Evolutionary conservation across 306 rosid species (phyloP).

Genomic region (Potentilla sterilis): DNA sequence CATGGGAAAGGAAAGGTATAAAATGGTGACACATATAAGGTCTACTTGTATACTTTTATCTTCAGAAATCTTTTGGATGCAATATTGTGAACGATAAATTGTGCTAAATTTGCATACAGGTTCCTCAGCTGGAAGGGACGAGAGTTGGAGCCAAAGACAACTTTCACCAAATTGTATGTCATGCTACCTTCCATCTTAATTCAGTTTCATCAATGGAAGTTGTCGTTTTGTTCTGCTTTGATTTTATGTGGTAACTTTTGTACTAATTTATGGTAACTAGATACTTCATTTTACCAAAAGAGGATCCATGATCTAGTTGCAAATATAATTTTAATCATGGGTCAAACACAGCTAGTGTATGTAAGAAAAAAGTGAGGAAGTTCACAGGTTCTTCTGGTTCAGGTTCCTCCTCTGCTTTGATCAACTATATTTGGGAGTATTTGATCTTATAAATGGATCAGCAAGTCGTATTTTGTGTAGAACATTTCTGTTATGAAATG

Average conservation of each 20-base stretch:
- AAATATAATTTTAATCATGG: background rate
- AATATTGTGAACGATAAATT: background rate
- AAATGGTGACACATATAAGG: background rate
- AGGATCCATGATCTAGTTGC: background rate
- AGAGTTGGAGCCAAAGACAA: constrained; percentile 9
- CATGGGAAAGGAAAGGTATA: constrained; percentile 28
- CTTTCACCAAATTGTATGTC: constrained; percentile 19
- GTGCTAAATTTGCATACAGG: constrained; percentile 10
- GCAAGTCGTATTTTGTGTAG: background rate
- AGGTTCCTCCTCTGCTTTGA: background rate
- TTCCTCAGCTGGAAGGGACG: constrained; percentile 13
- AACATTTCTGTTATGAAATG: background rate
- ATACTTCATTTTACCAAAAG: background rate
- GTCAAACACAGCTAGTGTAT: background rate
- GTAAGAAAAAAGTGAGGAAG: background rate
- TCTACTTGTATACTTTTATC: background rate
- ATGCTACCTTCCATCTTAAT: background rate
- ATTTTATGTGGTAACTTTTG: background rate
- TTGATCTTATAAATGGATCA: background rate
- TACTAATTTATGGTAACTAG: background rate
- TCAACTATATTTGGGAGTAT: background rate
- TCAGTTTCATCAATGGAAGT: background rate
- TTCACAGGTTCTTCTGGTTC: background rate
- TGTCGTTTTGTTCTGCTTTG: background rate
- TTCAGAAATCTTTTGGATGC: background rate